Evolutionary conservation across 1,284 basidiomycete genomes (phyloP).

Genomic region (Heterobasidion parviporum): DNA sequence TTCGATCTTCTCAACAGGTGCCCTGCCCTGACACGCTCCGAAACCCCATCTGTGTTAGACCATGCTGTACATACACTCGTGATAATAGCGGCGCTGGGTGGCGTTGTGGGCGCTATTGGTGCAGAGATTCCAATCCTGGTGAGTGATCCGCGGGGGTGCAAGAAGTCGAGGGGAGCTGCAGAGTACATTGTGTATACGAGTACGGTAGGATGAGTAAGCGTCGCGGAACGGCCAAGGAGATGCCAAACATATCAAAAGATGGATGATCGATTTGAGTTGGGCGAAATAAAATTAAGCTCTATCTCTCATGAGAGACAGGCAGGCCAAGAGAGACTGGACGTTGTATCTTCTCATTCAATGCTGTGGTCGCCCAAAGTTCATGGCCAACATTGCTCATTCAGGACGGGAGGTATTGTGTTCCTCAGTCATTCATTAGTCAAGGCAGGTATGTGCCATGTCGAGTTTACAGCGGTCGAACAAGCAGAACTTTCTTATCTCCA

Average conservation of each 20-base stretch:
- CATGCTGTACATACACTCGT: not conserved
- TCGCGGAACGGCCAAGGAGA: conserved; percentile 6
- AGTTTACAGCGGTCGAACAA: conserved; percentile 16
- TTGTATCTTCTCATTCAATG: not conserved
- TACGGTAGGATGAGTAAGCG: not conserved
- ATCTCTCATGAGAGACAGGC: not conserved
- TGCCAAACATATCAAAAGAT: conserved; percentile 1
- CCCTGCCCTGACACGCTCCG: not conserved
- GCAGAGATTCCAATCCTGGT: not conserved
- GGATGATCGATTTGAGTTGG: conserved; percentile 15
- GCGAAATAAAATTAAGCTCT: conserved; percentile 10
- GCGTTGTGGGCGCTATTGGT: not conserved
- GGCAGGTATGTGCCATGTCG: not conserved
- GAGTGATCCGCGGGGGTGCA: conserved; percentile 11
- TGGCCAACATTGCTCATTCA: not conserved
- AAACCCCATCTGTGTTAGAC: not conserved
- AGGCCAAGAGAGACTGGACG: conserved; percentile 6
- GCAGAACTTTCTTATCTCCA: conserved; percentile 39
- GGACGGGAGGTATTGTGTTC: not conserved
- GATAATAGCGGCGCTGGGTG: not conserved
- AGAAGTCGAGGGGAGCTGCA: not conserved
- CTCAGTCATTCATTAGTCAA: not conserved
- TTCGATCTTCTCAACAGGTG: not conserved
- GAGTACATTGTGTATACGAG: too few species aligned
- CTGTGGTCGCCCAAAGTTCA: not conserved